Conservation (phyloP, 2,329 filamentous ascomycete species). For the Chrysoporthe austroafricana region DNA sequence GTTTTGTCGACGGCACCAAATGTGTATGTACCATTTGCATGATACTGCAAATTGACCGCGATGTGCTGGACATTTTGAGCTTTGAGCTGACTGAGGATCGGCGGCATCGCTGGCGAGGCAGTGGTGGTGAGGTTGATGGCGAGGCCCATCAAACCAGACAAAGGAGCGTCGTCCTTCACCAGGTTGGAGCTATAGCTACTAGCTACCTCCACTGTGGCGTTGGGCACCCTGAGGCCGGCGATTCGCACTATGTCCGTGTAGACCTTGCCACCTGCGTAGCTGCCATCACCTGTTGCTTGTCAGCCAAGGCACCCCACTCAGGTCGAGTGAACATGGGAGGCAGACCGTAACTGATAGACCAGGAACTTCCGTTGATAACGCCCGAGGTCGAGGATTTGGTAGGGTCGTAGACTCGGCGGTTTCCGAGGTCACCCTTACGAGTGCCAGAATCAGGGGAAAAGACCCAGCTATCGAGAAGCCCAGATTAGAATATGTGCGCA, state of each 20-base stretch:
- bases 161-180: slow-evolving; percentile 43
- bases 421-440: slow-evolving; percentile 47
- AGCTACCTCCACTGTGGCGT: slow-evolving; percentile 56
- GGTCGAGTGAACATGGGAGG: slow-evolving; percentile 37
- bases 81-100: slow-evolving; percentile 50
- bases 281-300: slow-evolving; percentile 45
- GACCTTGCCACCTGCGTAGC: slow-evolving; percentile 50
- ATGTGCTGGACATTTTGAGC: slow-evolving; percentile 47
- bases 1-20: slow-evolving; percentile 53
- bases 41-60: slow-evolving; percentile 53
- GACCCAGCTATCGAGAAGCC: slow-evolving; percentile 49
- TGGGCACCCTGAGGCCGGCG: slow-evolving; percentile 47
- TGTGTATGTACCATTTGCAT: slow-evolving; percentile 52
- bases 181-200: slow-evolving; percentile 46
- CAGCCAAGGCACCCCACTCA: neutral
- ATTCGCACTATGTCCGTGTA: slow-evolving; percentile 55
- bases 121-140: slow-evolving; percentile 51
- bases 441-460: slow-evolving; percentile 52
- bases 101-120: slow-evolving; percentile 46
- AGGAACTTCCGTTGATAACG: slow-evolving; percentile 47
- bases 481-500: slow-evolving; percentile 17
- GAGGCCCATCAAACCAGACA: slow-evolving; percentile 58
- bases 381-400: slow-evolving; percentile 49
- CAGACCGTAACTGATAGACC: slow-evolving; percentile 53
- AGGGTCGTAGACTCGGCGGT: slow-evolving; percentile 50